Percentiles rank a stretch among this genome's conserved stretches.
Evolutionary conservation across 2,329 filamentous ascomycete genomes (phyloP).

Genomic region (Fusarium sp.): DNA sequence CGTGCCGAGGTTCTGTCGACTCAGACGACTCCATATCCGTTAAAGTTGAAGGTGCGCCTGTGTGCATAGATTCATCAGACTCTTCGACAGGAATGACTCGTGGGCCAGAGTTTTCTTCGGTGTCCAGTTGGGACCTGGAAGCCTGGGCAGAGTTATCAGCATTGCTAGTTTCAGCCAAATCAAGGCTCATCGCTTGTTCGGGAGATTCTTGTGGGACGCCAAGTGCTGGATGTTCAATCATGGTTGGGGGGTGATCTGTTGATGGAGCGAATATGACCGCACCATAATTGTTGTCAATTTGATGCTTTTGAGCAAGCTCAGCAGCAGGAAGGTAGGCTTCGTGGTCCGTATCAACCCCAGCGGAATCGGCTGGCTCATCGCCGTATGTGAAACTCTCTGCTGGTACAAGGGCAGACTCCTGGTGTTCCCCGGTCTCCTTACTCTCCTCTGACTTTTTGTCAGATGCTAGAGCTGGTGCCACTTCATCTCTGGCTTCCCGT

Average conservation of each 20-base stretch:
- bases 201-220: neutral
- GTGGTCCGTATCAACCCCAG: neutral
- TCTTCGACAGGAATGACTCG: neutral
- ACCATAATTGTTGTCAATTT: neutral
- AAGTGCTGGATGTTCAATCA: neutral
- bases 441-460: conserved; percentile 15
- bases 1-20: neutral
- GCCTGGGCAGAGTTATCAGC: neutral
- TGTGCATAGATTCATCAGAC: neutral
- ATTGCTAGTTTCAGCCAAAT: neutral
- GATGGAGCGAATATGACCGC: neutral
- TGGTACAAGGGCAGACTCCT: neutral
- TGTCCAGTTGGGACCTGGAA: neutral
- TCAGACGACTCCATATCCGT: neutral
- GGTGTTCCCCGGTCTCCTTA: conserved; percentile 12
- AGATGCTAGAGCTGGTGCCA: neutral
- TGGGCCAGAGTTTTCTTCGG: neutral
- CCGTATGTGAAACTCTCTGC: neutral
- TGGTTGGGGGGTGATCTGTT: neutral
- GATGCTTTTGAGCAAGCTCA: neutral
- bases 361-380: neutral
- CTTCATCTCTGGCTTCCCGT: neutral
- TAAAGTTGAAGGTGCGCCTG: neutral
- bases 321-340: neutral
- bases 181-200: neutral